Percentiles rank a stretch among this genome's conserved stretches.
Conservation (phyloP, 2,329 filamentous ascomycete genomes). For the Cryoendolithus antarcticus region DNA sequence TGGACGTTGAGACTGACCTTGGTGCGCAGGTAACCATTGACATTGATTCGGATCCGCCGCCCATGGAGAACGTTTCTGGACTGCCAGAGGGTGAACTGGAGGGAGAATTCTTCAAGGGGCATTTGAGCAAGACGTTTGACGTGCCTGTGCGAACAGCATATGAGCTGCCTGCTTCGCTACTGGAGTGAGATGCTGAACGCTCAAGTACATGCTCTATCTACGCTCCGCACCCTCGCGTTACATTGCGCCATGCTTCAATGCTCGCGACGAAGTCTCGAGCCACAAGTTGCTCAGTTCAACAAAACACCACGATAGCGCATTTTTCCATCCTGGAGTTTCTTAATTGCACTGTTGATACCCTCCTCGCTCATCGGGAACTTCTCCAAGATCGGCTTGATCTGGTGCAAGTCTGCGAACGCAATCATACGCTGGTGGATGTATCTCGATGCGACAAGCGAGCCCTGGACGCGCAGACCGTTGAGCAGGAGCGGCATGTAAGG, state of each 20-base stretch:
- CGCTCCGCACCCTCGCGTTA: neutral
- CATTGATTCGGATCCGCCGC: constrained; percentile 35
- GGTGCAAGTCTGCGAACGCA: constrained; percentile 48
- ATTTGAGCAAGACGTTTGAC: constrained; percentile 21
- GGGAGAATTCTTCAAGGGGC: constrained; percentile 19
- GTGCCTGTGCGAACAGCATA: too few relatives aligned
- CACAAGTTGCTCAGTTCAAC: too few relatives aligned
- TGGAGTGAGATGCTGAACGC: constrained; percentile 18
- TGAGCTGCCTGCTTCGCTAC: constrained; percentile 21
- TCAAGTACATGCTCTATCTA: too few relatives aligned
- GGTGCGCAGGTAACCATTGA: constrained; percentile 35
- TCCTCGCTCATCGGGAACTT: constrained; percentile 46
- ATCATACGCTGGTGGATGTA: constrained; percentile 55
- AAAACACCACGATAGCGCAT: constrained; percentile 38
- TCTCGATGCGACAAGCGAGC: constrained; percentile 35
- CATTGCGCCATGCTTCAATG: neutral
- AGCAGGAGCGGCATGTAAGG: constrained; percentile 43
- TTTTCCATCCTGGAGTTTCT: constrained; percentile 35
- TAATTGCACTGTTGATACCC: constrained; percentile 35
- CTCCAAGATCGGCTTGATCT: constrained; percentile 54
- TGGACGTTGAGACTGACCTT: too few relatives aligned
- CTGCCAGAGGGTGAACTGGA: constrained; percentile 16
- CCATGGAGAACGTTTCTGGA: constrained; percentile 23
- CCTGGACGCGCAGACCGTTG: constrained; percentile 50
- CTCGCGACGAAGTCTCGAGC: too few relatives aligned